Base-by-base conservation (phyloP, 2,329 filamentous ascomycete species). In the Furcasterigmium furcatum region DNA sequence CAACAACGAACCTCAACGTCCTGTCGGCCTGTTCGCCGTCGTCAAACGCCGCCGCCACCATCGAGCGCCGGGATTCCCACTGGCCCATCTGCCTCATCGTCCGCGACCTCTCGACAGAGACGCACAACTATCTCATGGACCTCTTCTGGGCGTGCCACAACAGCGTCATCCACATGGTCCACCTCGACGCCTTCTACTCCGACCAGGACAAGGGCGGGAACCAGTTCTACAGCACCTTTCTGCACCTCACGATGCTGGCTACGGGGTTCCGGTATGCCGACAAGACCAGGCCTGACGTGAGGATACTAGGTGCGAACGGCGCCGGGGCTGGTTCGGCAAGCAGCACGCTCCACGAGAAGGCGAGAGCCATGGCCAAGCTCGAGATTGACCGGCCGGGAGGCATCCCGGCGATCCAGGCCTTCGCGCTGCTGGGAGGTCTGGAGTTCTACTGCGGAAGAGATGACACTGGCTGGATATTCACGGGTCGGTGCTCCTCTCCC, bases 131-230 rank as follows among this genome's bases (percentile, higher is more conserved):
- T 25, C 47, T 53, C 6, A 52, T 53, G 43, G 24, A 50, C 22
- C 45, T 48, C 27, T 53, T 52, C 35, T 52, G 49, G 49, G 46
- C 49, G 13, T 45, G 44, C 32, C 47, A 52, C 49, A 53, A 53
- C 47, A 43, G 45, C 10, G 50, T 53, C 35, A 50, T 53, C 35
- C 51, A 49, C 32, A 41, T 53, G 13, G 44, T 53, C 13, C 46
- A 53, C 40, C 40, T 43, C 8, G 35, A 46, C 20, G 49, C 49
- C 2, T 52, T 50, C 40, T 45, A 51, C 29, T 32, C 38, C 9
- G 49, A 52, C 22, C 43, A 50, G 36, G 40, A 41, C 12, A 25
- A 41, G 8, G 44, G 44, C 18, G 46, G 44, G 9, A 42, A 41
- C n/a, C 44, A 47, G 38, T 51, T 46, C 40, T 52, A 52, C 38